Conservation (phyloP, 1,284 basidiomycete genomes). For the Boletellus deceptivus region DNA sequence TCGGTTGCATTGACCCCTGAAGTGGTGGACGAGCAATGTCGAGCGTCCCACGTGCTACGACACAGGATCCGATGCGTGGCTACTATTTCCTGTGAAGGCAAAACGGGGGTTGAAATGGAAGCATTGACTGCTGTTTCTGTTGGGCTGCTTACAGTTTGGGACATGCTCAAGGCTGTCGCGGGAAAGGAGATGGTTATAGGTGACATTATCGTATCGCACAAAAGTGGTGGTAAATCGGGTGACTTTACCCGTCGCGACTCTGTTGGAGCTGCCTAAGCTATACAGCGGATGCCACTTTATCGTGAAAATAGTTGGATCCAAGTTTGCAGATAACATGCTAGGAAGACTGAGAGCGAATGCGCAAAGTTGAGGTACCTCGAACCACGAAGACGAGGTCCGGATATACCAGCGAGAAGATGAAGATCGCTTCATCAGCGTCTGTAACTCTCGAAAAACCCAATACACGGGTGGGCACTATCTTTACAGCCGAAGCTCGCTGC, state of each 20-base stretch:
- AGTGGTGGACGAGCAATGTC: slow-evolving; percentile 1
- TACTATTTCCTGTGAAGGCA: slow-evolving; percentile 71
- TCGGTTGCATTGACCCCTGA: slow-evolving; percentile 59
- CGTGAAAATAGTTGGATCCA: too few relatives aligned
- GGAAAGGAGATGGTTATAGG: slow-evolving; percentile 80
- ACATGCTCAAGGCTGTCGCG: slow-evolving; percentile 88
- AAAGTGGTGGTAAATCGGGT: slow-evolving; percentile 75
- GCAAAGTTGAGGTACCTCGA: too few relatives aligned
- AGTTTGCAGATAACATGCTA: too few relatives aligned
- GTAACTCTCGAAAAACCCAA: too few relatives aligned
- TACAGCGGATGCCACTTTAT: too few relatives aligned
- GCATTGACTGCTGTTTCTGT: slow-evolving; percentile 82
- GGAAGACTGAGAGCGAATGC: too few relatives aligned
- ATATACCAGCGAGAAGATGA: too few relatives aligned
- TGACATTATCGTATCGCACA: slow-evolving; percentile 63
- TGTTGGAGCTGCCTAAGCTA: too few relatives aligned
- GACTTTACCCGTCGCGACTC: slow-evolving; percentile 45
- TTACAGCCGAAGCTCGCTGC: too few relatives aligned
- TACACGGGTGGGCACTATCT: too few relatives aligned
- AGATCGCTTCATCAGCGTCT: too few relatives aligned
- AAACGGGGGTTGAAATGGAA: slow-evolving; percentile 93
- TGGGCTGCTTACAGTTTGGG: slow-evolving; percentile 85
- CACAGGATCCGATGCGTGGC: slow-evolving; percentile 63
- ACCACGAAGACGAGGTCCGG: too few relatives aligned
- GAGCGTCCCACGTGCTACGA: slow-evolving; percentile 14